Evolutionary conservation across 2,329 filamentous ascomycete species (phyloP), one percentile per base, ranked within the genome.

Genomic region (Emydomyces testavorans): DNA sequence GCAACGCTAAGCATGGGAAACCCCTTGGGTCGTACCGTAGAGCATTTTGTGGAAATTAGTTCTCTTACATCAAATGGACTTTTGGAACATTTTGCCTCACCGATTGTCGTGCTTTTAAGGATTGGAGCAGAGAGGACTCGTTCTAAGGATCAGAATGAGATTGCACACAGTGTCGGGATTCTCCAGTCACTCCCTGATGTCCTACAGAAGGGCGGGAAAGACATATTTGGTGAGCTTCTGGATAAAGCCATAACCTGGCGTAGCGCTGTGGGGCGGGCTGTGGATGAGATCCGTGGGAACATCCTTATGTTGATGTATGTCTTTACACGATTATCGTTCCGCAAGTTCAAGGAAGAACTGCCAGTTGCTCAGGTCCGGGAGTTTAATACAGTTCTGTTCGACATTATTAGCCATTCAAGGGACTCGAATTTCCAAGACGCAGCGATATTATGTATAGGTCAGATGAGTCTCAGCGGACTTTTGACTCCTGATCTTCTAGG

Each of bases 141-240:
- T 3, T 16, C 40, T 6, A 41, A 26, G 11, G 28, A 50, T 11
- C 76, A 89, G 29, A 70, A 72, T 31, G 70, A 82, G 23, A 80
- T 81, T 1, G 80, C 86, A 13, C 80, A 79, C 51, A 76, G 79
- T 0, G 78, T 88, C 56, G 89, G 88, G 0, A 82, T 94, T 10
- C 65, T 95, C 4, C 79, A 77, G 1, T 82, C 86, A 0, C 83
- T 90, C 18, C 23, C 32, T 6, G n/a, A 18, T 8, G 4, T 8
- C 10, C 11, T 8, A 4, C 2, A n/a, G 4, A 6, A 26, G 29
- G 24, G 13, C 2, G n/a, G 13, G 13, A 21, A 37, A n/a, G 11
- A 26, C 2, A 13, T 11, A 23, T 43, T 28, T 21, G 21, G 24
- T 2, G 34, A 13, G 4, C 18, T 48, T n/a, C 8, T 38, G 21